phyloP scores from a whole-genome alignment of 257 asterid genomes.

The Datura wrightii region DNA sequence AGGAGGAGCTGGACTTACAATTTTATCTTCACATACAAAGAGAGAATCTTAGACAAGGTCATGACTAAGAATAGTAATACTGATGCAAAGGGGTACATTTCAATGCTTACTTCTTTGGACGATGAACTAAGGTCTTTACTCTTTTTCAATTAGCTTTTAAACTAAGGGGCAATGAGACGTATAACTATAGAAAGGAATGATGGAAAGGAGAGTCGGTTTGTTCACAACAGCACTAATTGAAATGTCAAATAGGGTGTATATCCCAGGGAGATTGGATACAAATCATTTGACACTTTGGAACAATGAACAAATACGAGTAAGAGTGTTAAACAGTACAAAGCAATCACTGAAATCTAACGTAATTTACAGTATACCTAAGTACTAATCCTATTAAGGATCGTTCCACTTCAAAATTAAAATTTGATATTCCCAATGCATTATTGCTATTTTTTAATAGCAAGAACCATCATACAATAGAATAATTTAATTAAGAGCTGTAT shows the following conservation, averaged over 20 bases:
- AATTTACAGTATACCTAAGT: background rate
- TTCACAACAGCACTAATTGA: background rate
- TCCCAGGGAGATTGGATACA: background rate
- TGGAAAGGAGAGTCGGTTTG: background rate
- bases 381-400: background rate
- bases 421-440: slow-evolving; percentile 20
- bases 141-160: no score
- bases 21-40: background rate
- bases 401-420: background rate
- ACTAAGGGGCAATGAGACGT: no score
- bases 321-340: background rate
- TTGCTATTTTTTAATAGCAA: slow-evolving; percentile 29
- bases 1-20: background rate
- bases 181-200: background rate
- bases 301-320: background rate
- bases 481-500: slow-evolving; percentile 26
- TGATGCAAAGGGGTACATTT: no score
- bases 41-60: background rate
- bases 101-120: no score
- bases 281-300: background rate
- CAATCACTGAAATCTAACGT: background rate
- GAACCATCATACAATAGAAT: slow-evolving; percentile 34
- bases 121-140: no score
- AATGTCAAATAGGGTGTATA: slow-evolving; percentile 9
- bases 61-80: background rate